Conservation (phyloP, 257 asterid species). For the Linderniella brevidens region DNA sequence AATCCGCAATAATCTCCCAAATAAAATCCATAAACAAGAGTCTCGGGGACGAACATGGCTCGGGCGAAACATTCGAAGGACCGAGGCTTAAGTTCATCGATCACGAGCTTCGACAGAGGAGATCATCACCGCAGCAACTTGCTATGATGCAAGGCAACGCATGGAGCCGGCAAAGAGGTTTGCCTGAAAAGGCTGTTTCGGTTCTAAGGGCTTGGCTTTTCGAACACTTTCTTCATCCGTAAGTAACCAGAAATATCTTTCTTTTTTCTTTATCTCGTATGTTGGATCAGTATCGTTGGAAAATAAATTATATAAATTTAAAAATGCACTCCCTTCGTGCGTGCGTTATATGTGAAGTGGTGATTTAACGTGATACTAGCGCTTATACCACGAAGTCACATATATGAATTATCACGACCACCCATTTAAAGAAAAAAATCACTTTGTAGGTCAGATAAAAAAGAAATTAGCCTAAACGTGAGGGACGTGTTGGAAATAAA, state of each 20-base stretch:
- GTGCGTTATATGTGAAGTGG: too few relatives aligned
- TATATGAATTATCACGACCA: too few relatives aligned
- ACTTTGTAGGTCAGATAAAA: too few relatives aligned
- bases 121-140: slow-evolving; percentile 40
- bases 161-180: slow-evolving; percentile 85
- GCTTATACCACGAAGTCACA: too few relatives aligned
- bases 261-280: slow-evolving; percentile 5
- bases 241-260: slow-evolving; percentile 12
- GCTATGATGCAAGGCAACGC: slow-evolving; percentile 44
- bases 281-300: too few relatives aligned
- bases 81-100: slow-evolving; percentile 49
- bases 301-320: too few relatives aligned
- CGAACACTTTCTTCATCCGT: slow-evolving; percentile 89
- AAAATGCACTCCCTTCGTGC: too few relatives aligned
- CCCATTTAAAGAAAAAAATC: too few relatives aligned
- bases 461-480: too few relatives aligned
- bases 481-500: too few relatives aligned
- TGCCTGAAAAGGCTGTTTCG: slow-evolving; percentile 68
- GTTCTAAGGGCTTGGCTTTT: slow-evolving; percentile 84
- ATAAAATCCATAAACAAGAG: slow-evolving; percentile 32
- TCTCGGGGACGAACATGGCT: slow-evolving; percentile 44
- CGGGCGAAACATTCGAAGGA: too few relatives aligned
- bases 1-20: slow-evolving; percentile 47
- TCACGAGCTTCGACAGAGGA: slow-evolving; percentile 43
- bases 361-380: too few relatives aligned